phyloP scores from a whole-genome alignment of 257 asterid species.

The Capsicum chinense region DNA sequence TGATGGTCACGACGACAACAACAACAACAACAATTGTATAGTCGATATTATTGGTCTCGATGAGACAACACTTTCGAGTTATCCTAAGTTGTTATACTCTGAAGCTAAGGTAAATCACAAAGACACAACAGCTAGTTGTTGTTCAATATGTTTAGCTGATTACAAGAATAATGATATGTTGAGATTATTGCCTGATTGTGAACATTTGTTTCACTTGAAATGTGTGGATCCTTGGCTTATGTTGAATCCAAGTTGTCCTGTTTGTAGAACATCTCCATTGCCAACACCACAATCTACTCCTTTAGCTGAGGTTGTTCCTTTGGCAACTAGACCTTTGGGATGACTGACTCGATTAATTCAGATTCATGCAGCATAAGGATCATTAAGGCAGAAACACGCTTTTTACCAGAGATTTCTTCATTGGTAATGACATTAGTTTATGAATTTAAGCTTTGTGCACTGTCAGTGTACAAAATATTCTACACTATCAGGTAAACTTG shows the following conservation, averaged over 20 bases:
- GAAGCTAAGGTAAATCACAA: slow-evolving; percentile 61
- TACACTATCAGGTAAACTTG: too few species aligned
- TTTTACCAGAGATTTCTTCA: background rate
- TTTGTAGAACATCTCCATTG: slow-evolving; percentile 85
- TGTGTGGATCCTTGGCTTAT: slow-evolving; percentile 94
- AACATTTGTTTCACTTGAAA: slow-evolving; percentile 75
- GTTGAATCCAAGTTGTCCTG: slow-evolving; percentile 86
- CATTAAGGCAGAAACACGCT: accelerated
- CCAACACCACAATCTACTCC: slow-evolving; percentile 86
- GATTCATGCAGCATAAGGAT: background rate
- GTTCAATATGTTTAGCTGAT: slow-evolving; percentile 87
- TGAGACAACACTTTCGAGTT: slow-evolving; percentile 64
- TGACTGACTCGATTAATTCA: background rate
- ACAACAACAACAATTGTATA: slow-evolving; percentile 2
- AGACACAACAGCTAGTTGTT: slow-evolving; percentile 68
- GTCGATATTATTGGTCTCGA: slow-evolving; percentile 65
- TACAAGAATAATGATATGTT: slow-evolving; percentile 61
- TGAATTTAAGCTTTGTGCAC: too few species aligned
- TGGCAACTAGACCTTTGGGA: slow-evolving; percentile 56
- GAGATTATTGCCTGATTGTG: slow-evolving; percentile 76
- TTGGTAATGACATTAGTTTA: background rate
- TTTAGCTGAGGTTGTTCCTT: slow-evolving; percentile 80
- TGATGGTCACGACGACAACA: background rate
- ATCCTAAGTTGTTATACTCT: slow-evolving; percentile 72
- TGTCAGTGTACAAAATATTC: too few species aligned